Evolutionary conservation across 768 basidiomycete genomes (phyloP).

Genomic region (Russula olivacea): DNA sequence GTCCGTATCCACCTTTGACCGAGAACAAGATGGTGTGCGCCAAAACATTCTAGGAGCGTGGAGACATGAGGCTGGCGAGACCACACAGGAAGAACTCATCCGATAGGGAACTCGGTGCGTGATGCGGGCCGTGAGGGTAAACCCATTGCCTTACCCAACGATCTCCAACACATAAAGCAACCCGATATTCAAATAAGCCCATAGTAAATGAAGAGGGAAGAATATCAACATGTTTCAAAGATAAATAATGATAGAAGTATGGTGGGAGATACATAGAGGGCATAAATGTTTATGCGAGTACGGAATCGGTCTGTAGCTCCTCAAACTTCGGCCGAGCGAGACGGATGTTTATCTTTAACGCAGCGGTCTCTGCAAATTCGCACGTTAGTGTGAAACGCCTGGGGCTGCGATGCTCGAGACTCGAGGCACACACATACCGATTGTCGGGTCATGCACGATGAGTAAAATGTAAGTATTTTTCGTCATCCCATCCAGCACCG

Average conservation of each 20-base stretch:
- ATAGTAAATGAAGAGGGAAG: background rate
- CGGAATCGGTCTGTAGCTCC: conserved; percentile 70
- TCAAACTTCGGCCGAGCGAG: conserved; percentile 85
- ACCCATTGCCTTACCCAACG: background rate
- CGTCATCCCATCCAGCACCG: conserved; percentile 88
- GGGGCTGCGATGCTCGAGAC: too few relatives aligned
- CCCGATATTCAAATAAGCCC: background rate
- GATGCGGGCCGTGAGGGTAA: too few relatives aligned
- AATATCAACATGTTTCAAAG: conserved; percentile 10
- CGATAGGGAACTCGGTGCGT: background rate
- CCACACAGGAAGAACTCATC: background rate
- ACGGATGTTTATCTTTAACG: conserved; percentile 80
- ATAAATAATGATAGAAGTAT: conserved; percentile 17
- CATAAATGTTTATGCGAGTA: conserved; percentile 8
- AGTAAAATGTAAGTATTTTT: conserved; percentile 90
- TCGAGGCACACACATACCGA: conserved; percentile 45
- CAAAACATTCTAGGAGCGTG: too few relatives aligned
- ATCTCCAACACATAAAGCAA: background rate
- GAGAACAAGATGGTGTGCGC: background rate
- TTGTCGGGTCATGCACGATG: conserved; percentile 81
- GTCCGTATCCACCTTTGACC: background rate
- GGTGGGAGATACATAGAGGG: background rate
- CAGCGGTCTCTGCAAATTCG: conserved; percentile 67
- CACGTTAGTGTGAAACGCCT: conserved; percentile 8
- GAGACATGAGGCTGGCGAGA: background rate